Conservation (phyloP, 2,329 filamentous ascomycete species). For the Aspergillus brunneoviolaceus region DNA sequence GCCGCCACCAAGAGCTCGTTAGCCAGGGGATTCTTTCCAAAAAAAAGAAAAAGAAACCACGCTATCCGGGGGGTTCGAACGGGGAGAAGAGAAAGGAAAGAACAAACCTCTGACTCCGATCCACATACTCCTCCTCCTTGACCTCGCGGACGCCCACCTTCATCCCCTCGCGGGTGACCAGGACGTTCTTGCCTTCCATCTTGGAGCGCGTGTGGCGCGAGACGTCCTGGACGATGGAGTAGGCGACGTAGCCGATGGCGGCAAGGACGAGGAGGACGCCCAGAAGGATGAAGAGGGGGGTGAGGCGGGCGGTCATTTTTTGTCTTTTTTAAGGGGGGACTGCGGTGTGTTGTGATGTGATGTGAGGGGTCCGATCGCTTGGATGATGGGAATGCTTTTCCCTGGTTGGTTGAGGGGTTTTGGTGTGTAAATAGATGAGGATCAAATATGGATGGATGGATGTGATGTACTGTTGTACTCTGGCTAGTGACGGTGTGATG, state of each 20-base stretch:
- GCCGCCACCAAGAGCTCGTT: too few species aligned
- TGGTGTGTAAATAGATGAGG: too few species aligned
- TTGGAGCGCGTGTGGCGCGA: constrained; percentile 57
- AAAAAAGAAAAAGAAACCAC: too few species aligned
- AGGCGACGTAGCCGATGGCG: constrained; percentile 58
- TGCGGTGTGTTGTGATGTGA: not conserved
- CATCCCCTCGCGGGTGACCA: constrained; percentile 60
- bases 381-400: too few species aligned
- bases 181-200: constrained; percentile 64
- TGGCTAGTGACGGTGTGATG: too few species aligned
- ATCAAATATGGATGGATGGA: too few species aligned
- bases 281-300: constrained; percentile 59
- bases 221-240: constrained; percentile 59
- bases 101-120: constrained; percentile 57
- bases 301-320: constrained; percentile 39
- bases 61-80: too few species aligned
- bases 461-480: too few species aligned
- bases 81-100: not conserved
- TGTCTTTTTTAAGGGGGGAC: too few species aligned
- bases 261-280: constrained; percentile 52
- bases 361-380: not conserved
- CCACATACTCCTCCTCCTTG: constrained; percentile 57
- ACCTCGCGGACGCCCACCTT: constrained; percentile 61
- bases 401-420: too few species aligned
- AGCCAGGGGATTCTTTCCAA: too few species aligned